Evolutionary conservation across 768 basidiomycete genomes (phyloP), one percentile per base, ranked within the genome.

Genomic region (Clavulina sp.): DNA sequence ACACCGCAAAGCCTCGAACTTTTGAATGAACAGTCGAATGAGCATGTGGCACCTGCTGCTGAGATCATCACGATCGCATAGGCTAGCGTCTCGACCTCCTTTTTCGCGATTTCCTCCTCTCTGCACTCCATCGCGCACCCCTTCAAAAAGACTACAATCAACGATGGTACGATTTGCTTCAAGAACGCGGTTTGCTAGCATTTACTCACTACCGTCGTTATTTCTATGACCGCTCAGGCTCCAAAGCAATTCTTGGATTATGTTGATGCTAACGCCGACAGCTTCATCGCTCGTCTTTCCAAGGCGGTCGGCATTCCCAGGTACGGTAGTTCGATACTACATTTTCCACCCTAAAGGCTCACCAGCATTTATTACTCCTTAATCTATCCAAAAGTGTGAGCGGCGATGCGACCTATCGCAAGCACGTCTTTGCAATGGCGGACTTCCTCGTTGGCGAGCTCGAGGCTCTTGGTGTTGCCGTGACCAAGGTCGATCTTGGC

Each of bases 261-360:
- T 58, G 70, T 97, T 63, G 78, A 91, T 56, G 61, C 68, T 18
- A 78, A 93, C 58, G 72, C 80, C 50, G 70, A 77, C 48, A 65
- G 67, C 24, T 92, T 91, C 61, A 84, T 97, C 54, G 66, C 78
- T 55, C 74, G 88, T 44, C 77, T 93, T 26, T 69, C 76, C 3
- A 74, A 83, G 32, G 87, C 89, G 18, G 86, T 93, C 49, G 76
- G 78, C 18, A 92, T 93, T 56, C 84, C 85, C 57, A 80, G 80
- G 80, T 77, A 53, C 55, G 56, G 59, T 58, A 55, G 26, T 24
- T 7, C 44, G 31, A 9, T 13, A 32, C 29, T 24, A 16, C 1
- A 26, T 33, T 29, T 38, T 33, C 28, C 19, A 3, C 52, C 49
- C 34, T 48, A 56, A 26, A 24, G 47, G 13, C 49, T 60, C 48